These are phyloP conservation scores for Dichomitus squalens DNA, from an alignment of 1,284 basidiomycete genomes.

Conservation along the genomic window DNA sequence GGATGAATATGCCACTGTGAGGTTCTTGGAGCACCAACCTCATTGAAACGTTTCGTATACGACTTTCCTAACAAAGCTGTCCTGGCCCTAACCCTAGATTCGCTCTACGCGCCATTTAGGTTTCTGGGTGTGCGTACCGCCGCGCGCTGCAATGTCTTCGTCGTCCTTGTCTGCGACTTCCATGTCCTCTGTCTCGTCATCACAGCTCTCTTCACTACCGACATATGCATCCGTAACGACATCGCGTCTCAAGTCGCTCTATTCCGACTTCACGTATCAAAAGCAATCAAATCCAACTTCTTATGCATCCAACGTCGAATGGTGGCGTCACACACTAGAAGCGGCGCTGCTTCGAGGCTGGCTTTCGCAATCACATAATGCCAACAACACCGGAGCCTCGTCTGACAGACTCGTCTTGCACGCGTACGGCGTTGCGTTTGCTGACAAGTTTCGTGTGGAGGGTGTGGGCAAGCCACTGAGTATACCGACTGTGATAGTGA, in stretches of 20 bases:
- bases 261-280: slow-evolving; percentile 86
- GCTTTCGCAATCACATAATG: slow-evolving; percentile 40
- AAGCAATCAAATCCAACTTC: slow-evolving; percentile 84
- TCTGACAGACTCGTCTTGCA: slow-evolving; percentile 64
- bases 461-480: slow-evolving; percentile 82
- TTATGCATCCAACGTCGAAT: slow-evolving; percentile 80
- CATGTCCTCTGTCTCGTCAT: slow-evolving; percentile 24
- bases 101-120: neutral
- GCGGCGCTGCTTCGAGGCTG: slow-evolving; percentile 61
- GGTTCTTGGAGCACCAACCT: no score
- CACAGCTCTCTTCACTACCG: slow-evolving; percentile 38
- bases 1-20: neutral
- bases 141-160: neutral
- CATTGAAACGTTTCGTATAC: no score
- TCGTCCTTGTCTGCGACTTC: slow-evolving; percentile 12
- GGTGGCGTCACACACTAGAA: slow-evolving; percentile 82
- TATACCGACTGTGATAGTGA: slow-evolving; percentile 80
- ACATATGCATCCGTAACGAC: slow-evolving; percentile 55
- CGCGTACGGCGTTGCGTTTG: slow-evolving; percentile 54
- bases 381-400: slow-evolving; percentile 29
- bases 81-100: slow-evolving; percentile 1
- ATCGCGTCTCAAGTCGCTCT: slow-evolving; percentile 79
- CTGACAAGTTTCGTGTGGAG: slow-evolving; percentile 64
- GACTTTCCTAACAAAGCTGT: no score
- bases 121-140: neutral